Evolutionary conservation across 2,329 filamentous ascomycete species (phyloP).

Genomic region (Colletotrichum sp.): DNA sequence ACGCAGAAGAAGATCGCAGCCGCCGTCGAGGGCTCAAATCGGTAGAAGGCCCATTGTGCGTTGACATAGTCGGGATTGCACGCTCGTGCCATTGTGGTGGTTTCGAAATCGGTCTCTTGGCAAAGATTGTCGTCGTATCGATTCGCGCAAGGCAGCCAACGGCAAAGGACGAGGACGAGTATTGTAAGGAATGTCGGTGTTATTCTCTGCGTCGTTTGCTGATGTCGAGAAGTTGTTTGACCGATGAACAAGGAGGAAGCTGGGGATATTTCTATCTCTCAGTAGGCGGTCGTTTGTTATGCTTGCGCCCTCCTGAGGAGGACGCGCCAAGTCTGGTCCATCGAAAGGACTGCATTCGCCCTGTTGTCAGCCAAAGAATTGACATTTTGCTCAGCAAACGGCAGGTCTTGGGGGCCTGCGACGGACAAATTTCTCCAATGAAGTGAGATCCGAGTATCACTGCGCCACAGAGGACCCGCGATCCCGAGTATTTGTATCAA

Average conservation of each 20-base stretch:
- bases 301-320: background rate
- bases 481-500: background rate
- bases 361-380: background rate
- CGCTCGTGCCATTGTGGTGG: background rate
- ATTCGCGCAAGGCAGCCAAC: background rate
- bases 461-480: background rate
- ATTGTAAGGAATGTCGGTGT: background rate
- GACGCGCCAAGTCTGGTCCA: background rate
- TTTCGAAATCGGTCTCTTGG: background rate
- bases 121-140: background rate
- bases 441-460: background rate
- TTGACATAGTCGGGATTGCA: conserved; percentile 8
- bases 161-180: background rate
- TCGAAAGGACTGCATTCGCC: background rate
- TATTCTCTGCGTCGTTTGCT: background rate
- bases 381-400: background rate
- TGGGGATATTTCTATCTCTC: background rate
- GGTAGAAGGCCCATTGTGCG: conserved; percentile 8
- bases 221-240: background rate
- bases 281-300: background rate
- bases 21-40: conserved; percentile 16
- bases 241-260: background rate
- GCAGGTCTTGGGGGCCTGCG: background rate
- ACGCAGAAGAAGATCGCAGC: conserved; percentile 13
- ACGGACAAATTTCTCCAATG: background rate